A percentile compares a stretch with the other conserved stretches of the same genome.
phyloP scores from a whole-genome alignment of 768 basidiomycete genomes.

The Boletus patriciae region DNA sequence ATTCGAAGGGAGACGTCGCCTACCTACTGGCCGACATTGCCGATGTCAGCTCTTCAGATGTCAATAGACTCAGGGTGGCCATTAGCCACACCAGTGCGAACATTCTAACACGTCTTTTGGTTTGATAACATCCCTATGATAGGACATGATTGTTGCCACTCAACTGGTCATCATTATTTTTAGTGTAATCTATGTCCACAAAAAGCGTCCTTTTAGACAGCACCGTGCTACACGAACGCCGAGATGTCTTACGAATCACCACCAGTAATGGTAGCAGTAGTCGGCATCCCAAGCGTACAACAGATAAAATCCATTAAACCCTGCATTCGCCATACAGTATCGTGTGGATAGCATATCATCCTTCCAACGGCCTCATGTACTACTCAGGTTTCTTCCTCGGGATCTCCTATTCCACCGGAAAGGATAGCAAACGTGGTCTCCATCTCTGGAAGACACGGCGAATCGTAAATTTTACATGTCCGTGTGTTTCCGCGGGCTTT shows the following conservation, averaged over 20 bases:
- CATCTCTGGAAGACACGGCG: constrained; percentile 94
- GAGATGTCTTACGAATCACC: not conserved
- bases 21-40: constrained; percentile 98
- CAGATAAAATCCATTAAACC: constrained; percentile 9
- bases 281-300: constrained; percentile 10
- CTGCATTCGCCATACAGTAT: constrained; percentile 6
- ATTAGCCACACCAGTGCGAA: constrained; percentile 82
- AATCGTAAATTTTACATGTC: constrained; percentile 96
- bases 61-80: constrained; percentile 72
- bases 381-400: constrained; percentile 75
- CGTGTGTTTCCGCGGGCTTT: constrained; percentile 91
- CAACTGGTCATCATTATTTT: constrained; percentile 43
- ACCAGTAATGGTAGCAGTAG: not conserved
- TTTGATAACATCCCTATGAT: constrained; percentile 34
- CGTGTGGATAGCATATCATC: not conserved
- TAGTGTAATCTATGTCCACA: constrained; percentile 16
- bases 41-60: constrained; percentile 78
- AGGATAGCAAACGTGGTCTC: constrained; percentile 96
- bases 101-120: constrained; percentile 86
- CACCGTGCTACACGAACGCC: not conserved
- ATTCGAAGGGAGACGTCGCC: constrained; percentile 89
- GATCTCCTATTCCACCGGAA: constrained; percentile 88
- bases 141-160: constrained; percentile 37
- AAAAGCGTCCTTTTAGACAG: not conserved
- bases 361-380: not conserved